Percentiles rank a stretch among this genome's conserved stretches.
phyloP scores from a whole-genome alignment of 306 rosid species.

The apple (Malus domestica) region DNA sequence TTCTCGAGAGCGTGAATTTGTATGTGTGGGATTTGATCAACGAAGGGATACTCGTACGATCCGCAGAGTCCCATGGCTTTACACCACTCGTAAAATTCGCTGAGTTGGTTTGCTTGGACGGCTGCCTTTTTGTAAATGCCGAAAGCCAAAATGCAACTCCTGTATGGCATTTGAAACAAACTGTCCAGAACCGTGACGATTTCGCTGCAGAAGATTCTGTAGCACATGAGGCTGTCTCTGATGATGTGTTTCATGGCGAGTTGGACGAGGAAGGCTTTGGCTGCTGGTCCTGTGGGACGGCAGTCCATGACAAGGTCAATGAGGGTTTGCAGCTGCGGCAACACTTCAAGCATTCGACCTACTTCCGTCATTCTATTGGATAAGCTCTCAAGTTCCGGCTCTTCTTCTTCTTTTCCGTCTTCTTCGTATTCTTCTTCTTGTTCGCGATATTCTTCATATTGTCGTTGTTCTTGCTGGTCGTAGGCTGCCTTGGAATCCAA shows the following conservation, averaged over 20 bases:
- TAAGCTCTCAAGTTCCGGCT: slow-evolving; percentile 1
- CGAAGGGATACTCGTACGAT: slow-evolving; percentile 44
- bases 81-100: slow-evolving; percentile 58
- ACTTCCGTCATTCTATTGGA: slow-evolving; percentile 39
- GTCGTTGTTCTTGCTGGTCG: background rate
- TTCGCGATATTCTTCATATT: background rate
- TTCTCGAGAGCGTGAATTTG: slow-evolving; percentile 50
- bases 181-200: slow-evolving; percentile 46
- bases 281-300: slow-evolving; percentile 35
- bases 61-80: slow-evolving; percentile 45
- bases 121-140: slow-evolving; percentile 59
- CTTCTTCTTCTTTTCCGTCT: background rate
- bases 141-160: slow-evolving; percentile 41
- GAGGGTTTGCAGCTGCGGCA: slow-evolving; percentile 57
- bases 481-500: slow-evolving; percentile 10
- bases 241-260: slow-evolving; percentile 49
- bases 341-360: slow-evolving; percentile 37
- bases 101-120: slow-evolving; percentile 41
- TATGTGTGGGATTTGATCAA: slow-evolving; percentile 46
- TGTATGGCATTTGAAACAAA: slow-evolving; percentile 53
- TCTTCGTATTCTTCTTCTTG: background rate
- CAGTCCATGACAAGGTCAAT: slow-evolving; percentile 67
- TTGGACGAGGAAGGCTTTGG: slow-evolving; percentile 30
- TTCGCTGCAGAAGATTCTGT: slow-evolving; percentile 30
- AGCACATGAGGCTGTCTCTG: slow-evolving; percentile 52